Conservation (phyloP, 257 asterid species). For the Solanum chmielewskii region DNA sequence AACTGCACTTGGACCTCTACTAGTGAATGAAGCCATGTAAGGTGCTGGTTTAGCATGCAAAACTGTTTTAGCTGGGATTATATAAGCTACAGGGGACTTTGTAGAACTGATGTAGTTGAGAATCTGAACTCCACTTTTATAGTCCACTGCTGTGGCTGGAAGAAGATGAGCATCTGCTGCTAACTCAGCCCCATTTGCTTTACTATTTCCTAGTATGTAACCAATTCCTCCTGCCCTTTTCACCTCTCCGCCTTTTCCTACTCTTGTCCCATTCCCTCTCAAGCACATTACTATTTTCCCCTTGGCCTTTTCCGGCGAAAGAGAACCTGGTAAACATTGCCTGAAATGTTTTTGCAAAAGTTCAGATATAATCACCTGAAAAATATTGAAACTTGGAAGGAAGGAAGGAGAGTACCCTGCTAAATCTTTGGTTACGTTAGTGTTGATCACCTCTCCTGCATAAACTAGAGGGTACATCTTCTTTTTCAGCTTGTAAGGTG, state of each 20-base stretch:
- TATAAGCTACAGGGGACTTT: slow-evolving; percentile 15
- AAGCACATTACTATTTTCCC: slow-evolving; percentile 77
- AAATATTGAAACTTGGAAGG: not conserved
- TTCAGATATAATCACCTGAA: not conserved
- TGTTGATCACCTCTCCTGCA: slow-evolving; percentile 49
- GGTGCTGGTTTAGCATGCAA: slow-evolving; percentile 28
- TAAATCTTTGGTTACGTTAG: slow-evolving; percentile 25
- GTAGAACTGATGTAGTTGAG: slow-evolving; percentile 18
- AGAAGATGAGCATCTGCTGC: slow-evolving; percentile 32
- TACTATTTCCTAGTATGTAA: slow-evolving; percentile 46
- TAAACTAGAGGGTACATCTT: slow-evolving; percentile 53
- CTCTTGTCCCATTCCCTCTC: slow-evolving; percentile 69
- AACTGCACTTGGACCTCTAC: slow-evolving; percentile 33
- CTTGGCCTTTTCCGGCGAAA: slow-evolving; percentile 46
- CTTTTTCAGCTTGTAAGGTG: slow-evolving; percentile 44
- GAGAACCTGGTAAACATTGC: slow-evolving; percentile 74
- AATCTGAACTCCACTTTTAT: slow-evolving; percentile 6
- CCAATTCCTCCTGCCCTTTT: slow-evolving; percentile 87
- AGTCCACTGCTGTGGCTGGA: slow-evolving; percentile 33
- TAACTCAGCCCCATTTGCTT: slow-evolving; percentile 34
- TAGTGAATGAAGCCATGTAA: slow-evolving; percentile 28
- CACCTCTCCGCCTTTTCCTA: slow-evolving; percentile 74
- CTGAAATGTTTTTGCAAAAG: slow-evolving; percentile 18
- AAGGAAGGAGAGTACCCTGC: slow-evolving; percentile 25
- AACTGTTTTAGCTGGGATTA: slow-evolving; percentile 13